Conservation (phyloP, 768 basidiomycete species). For the Mycena chlorophos region DNA sequence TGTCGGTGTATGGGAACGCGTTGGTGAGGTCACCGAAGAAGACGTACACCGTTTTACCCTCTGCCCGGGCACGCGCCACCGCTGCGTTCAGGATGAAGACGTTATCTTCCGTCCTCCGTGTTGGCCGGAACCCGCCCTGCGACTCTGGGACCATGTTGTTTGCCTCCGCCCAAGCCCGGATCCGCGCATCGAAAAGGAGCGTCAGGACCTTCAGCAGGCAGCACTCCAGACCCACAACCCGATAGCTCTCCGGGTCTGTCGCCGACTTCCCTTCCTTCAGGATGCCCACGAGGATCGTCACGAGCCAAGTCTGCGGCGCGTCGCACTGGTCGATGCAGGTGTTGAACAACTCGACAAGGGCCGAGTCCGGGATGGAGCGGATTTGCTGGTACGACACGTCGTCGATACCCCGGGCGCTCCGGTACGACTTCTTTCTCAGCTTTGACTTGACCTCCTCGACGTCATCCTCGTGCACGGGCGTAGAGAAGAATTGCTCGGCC, state of each 20-base stretch:
- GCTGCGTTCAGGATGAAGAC: conserved; percentile 24
- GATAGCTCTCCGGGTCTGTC: conserved; percentile 17
- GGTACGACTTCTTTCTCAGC: background rate
- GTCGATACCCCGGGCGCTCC: background rate
- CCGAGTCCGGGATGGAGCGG: background rate
- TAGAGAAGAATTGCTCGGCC: background rate
- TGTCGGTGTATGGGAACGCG: conserved; percentile 36
- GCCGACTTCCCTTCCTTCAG: conserved; percentile 19
- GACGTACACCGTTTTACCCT: conserved; percentile 22
- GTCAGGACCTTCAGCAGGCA: conserved; percentile 25
- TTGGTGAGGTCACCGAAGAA: conserved; percentile 29
- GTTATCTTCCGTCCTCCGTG: conserved; percentile 30
- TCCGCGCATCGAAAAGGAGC: conserved; percentile 19
- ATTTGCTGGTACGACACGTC: background rate
- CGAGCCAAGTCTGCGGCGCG: background rate
- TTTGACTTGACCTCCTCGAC: background rate
- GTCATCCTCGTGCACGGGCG: too few relatives aligned
- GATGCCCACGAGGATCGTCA: background rate
- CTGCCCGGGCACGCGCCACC: conserved; percentile 19
- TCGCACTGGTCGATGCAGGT: background rate
- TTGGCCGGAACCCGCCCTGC: conserved; percentile 32
- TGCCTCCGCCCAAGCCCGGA: conserved; percentile 19
- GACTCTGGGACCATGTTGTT: conserved; percentile 23
- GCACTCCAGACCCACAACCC: conserved; percentile 22
- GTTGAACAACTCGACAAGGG: background rate